These are phyloP conservation scores for Prosopis cineraria DNA, from an alignment of 306 rosid genomes.

Conservation along the genomic window DNA sequence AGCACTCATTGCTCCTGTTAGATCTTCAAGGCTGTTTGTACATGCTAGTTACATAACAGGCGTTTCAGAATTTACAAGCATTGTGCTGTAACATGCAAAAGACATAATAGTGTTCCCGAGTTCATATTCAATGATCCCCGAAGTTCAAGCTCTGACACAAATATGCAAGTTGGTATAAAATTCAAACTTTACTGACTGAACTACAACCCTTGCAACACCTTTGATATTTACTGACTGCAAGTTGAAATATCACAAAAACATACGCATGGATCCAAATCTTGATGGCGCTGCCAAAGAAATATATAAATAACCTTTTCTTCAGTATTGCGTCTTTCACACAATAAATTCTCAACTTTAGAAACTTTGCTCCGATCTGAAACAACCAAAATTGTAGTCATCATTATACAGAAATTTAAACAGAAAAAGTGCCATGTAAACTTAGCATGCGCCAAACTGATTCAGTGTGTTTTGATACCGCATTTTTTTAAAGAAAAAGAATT, in stretches of 20 bases:
- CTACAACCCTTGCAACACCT: neutral
- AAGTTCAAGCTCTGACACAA: neutral
- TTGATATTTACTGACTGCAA: constrained; percentile 1
- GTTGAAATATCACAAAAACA: constrained; percentile 23
- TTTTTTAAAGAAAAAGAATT: too few relatives aligned
- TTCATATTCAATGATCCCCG: neutral
- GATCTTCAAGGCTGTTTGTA: neutral
- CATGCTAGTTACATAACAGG: neutral
- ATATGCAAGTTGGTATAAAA: neutral
- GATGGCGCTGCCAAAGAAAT: constrained; percentile 9
- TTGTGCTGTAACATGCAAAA: neutral
- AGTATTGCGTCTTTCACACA: neutral
- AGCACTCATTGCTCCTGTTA: neutral
- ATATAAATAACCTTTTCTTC: constrained; percentile 7
- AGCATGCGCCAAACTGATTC: neutral
- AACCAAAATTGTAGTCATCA: constrained; percentile 28
- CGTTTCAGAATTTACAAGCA: neutral
- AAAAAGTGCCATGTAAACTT: neutral
- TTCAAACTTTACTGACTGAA: neutral
- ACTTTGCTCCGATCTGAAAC: constrained; percentile 29
- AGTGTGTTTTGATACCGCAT: neutral
- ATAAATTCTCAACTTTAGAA: constrained; percentile 3
- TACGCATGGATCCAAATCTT: constrained; percentile 5
- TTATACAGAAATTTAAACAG: neutral
- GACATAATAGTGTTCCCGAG: neutral